phyloP scores from a whole-genome alignment of 1,139 yeast species.

The Sugiyamaella neomexicana region DNA sequence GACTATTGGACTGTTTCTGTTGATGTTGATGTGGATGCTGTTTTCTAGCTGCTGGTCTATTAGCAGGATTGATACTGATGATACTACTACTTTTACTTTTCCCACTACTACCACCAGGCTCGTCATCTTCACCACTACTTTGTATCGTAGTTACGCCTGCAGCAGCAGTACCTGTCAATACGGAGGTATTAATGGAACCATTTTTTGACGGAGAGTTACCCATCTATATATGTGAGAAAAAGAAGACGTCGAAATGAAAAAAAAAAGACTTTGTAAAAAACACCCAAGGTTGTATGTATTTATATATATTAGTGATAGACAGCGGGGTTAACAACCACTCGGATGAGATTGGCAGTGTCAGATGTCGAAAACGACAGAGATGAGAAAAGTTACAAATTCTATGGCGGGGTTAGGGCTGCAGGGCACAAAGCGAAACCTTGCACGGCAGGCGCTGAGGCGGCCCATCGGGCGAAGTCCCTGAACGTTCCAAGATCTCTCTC shows the following conservation, averaged over 20 bases:
- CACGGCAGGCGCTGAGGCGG: no score
- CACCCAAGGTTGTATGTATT: neutral
- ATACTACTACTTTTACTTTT: constrained; percentile 21
- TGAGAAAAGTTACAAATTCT: neutral
- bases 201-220: constrained; percentile 39
- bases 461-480: no score
- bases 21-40: neutral
- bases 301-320: neutral
- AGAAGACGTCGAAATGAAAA: neutral
- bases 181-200: constrained; percentile 31
- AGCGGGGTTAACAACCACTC: neutral
- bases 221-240: constrained; percentile 27
- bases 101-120: constrained; percentile 34
- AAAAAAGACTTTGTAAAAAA: neutral
- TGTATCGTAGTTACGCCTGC: constrained; percentile 23
- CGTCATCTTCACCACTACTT: constrained; percentile 30
- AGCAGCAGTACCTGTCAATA: constrained; percentile 29
- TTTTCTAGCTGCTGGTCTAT: neutral
- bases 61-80: neutral
- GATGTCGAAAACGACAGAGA: neutral
- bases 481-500: no score
- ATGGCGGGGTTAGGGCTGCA: neutral
- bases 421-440: neutral
- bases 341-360: neutral
- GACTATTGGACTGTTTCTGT: neutral